Base-by-base conservation (phyloP, 495 filamentous ascomycete species). In the Penicillium coprophilum region DNA sequence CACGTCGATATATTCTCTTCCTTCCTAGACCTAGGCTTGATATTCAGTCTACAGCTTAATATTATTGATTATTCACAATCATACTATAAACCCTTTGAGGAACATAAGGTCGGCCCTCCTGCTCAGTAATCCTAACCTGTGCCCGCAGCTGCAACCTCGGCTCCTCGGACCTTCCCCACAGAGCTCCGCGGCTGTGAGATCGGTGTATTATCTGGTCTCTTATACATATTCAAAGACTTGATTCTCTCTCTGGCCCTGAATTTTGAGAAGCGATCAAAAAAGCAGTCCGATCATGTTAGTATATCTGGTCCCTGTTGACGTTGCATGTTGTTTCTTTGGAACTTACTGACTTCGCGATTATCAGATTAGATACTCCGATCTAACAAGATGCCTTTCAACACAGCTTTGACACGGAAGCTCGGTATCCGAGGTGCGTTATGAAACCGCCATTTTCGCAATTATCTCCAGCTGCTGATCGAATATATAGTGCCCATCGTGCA, bases 401-500 rank as follows among this genome's bases (percentile, higher is more conserved):
- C 93, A 43, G 88, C 87, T 56, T 80, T 97, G 50, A 97, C 93
- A 45, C 81, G 90, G 67, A 87, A 87, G 57, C 84, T 97, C 66
- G 92, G 93, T 62, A 97, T 97, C 68, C 80, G 82, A 65, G 77
- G 90, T 91, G 81, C 24, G 78, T n/a, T 9, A 21, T 2, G 24
- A 12, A 8, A 6, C 3, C 1, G 3, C 2, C 13, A 6, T 7
- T 23, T 23, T 31, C 1, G 1, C 12, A 19, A 20, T 8, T 46
- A 36, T 38, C 2, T 13, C 6, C 41, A 38, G 52, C 10, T 5
- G 13, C 23, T 74, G 52, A 72, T 34, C 31, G n/a, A 13, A 43
- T 57, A 15, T 39, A 58, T 61, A 94, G 91, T 97, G 61, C 94
- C 94, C 55, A 80, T 98, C n/a, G 90, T 98, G 44, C 94, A 98